A percentile compares a stretch with the other conserved stretches of the same genome.
Evolutionary conservation across 2,329 filamentous ascomycete species (phyloP).

Genomic region (Ophiosphaerella korrae): DNA sequence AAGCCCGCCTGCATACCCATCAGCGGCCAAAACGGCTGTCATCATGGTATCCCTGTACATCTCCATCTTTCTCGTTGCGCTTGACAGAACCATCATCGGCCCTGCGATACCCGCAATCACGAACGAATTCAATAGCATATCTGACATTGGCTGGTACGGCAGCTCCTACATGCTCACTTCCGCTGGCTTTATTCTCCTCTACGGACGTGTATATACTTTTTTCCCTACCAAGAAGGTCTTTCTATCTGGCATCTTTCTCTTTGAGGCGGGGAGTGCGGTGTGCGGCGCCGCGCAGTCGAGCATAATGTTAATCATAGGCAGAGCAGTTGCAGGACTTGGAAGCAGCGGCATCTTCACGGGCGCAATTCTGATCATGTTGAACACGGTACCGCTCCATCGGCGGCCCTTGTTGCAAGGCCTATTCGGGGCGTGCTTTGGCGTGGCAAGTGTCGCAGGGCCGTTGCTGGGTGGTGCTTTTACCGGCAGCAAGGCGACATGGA

Average conservation of each 20-base stretch:
- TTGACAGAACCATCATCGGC: constrained; percentile 53
- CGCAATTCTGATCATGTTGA: constrained; percentile 40
- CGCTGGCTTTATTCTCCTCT: constrained; percentile 50
- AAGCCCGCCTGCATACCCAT: constrained; percentile 21
- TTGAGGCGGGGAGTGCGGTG: constrained; percentile 59
- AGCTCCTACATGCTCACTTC: constrained; percentile 48
- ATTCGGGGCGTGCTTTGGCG: constrained; percentile 46
- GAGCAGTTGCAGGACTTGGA: constrained; percentile 38
- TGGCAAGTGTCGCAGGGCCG: constrained; percentile 51
- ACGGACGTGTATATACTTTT: constrained; percentile 54
- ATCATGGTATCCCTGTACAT: constrained; percentile 41
- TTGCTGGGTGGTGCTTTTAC: constrained; percentile 53
- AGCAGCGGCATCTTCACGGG: constrained; percentile 41
- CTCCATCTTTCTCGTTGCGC: constrained; percentile 40
- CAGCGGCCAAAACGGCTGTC: constrained; percentile 29
- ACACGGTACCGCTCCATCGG: constrained; percentile 48
- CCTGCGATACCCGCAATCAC: constrained; percentile 55
- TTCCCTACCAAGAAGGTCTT: constrained; percentile 58
- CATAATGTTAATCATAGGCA: constrained; percentile 36
- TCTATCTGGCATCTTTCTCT: constrained; percentile 53
- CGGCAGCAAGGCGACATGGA: constrained; percentile 48
- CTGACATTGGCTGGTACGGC: constrained; percentile 53
- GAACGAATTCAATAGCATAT: constrained; percentile 49
- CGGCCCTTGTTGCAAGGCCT: constrained; percentile 49
- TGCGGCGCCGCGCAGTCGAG: constrained; percentile 53